Evolutionary conservation across 768 basidiomycete species (phyloP).

Genomic region (Mrakia gelida): DNA sequence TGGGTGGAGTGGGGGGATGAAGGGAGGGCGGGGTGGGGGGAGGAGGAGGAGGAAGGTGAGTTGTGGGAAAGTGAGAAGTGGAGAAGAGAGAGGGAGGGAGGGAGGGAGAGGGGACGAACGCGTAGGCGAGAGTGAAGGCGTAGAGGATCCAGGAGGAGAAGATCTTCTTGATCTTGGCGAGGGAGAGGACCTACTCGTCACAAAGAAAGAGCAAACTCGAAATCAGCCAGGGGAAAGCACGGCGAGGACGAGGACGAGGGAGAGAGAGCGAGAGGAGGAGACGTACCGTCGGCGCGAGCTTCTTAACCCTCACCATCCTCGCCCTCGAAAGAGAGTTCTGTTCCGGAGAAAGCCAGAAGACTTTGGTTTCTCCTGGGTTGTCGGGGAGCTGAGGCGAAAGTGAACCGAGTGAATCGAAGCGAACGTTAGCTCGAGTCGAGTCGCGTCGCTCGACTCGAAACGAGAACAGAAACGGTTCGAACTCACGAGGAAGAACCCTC

Average conservation of each 20-base stretch:
- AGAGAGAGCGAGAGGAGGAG: background rate
- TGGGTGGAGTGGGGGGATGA: background rate
- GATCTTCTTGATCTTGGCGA: conserved; percentile 30
- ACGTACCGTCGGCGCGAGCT: conserved; percentile 32
- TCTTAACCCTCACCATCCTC: conserved; percentile 33
- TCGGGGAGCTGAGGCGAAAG: conserved; percentile 15
- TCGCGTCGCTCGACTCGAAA: too few species aligned
- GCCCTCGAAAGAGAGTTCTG: conserved; percentile 33
- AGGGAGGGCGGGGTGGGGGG: too few species aligned
- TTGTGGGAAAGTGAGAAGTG: background rate
- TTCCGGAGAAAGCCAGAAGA: conserved; percentile 34
- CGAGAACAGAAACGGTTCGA: too few species aligned
- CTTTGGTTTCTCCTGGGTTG: conserved; percentile 32
- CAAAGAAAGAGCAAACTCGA: background rate
- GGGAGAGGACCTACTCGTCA: conserved; percentile 26
- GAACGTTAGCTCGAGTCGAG: too few species aligned
- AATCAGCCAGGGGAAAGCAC: background rate
- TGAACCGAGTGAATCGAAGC: background rate
- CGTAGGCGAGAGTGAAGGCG: conserved; percentile 28
- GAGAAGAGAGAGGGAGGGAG: background rate
- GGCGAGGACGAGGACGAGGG: background rate
- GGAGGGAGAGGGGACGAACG: background rate
- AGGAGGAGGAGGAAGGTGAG: too few species aligned
- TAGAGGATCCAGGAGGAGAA: conserved; percentile 35
- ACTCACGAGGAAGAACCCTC: conserved; percentile 18